Evolutionary conservation across 2,329 filamentous ascomycete genomes (phyloP), one percentile per base, ranked within the genome.

Genomic region (Fusarium haematococcum): DNA sequence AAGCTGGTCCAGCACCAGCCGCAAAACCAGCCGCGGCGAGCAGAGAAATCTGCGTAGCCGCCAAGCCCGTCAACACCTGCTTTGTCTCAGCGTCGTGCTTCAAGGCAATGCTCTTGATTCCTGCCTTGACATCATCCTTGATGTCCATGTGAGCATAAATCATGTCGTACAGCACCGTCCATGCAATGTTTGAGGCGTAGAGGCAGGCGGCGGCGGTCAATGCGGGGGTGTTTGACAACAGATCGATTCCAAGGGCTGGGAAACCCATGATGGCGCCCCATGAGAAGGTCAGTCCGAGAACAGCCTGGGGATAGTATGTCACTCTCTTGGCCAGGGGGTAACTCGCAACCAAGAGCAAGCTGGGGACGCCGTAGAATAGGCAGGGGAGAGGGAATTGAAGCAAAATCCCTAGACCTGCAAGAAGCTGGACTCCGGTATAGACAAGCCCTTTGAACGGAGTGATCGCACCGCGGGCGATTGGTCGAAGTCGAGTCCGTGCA

Each of bases 81-180:
- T 97, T 97, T 1, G 94, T 95, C 70, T 95, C 88, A 6, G 89
- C 87, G 71, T 94, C 92, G 76, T 97, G 94, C 80, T 93, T 92
- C 43, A 97, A 85, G 2, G 93, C 95, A 76, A 97, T 97, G 79
- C 92, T 94, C 86, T 96, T 97, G 84, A 97, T 97, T 10, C 95
- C 95, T 0, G 92, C 94, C 82, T 95, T 95, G 70, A 88, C 91
- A 79, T 97, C 95, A 77, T 97, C 94, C 79, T 92, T 92, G 81
- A 96, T 93, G 78, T 97, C 95, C 91, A 97, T 96, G 81, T 97
- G 95, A 16, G 95, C 95, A 82, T 97, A 97, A 35, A 97, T 95
- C 91, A 97, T 97, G 81, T 97, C 95, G 81, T 97, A 97, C 43
- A 97, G 84, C 30, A 97, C 88, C 0, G 94, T 97, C 95, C 95